A percentile compares a stretch with the other conserved stretches of the same genome.
Evolutionary conservation across 1,139 yeast genomes (phyloP).

Genomic region (Hemisphaericaspora xylanilytica): DNA sequence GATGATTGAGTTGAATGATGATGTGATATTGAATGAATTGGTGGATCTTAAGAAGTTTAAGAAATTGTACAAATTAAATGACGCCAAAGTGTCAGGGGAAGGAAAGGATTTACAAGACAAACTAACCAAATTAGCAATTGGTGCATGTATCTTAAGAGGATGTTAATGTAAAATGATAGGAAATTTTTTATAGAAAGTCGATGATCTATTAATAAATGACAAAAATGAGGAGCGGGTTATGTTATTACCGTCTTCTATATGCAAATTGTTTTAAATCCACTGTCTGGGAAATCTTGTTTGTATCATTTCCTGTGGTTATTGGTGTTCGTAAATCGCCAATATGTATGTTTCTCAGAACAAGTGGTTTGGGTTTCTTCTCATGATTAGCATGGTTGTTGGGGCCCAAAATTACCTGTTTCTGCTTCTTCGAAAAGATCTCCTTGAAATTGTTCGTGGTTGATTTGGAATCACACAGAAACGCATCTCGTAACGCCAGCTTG

Average conservation of each 20-base stretch:
- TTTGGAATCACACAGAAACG: conserved; percentile 8
- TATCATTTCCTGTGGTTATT: background rate
- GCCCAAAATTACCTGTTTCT: background rate
- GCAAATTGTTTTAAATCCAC: conserved; percentile 15
- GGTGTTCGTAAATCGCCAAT: background rate
- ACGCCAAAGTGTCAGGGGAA: conserved; percentile 20
- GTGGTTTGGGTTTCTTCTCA: background rate
- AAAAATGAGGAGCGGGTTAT: too few relatives aligned
- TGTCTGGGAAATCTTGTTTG: background rate
- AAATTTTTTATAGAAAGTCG: too few relatives aligned
- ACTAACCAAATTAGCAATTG: conserved; percentile 37
- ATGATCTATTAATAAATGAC: background rate
- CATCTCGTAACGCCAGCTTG: conserved; percentile 9
- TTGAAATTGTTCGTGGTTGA: background rate
- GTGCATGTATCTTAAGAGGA: conserved; percentile 41
- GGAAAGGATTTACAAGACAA: conserved; percentile 21
- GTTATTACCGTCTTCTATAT: conserved; percentile 9
- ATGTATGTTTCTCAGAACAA: conserved; percentile 3
- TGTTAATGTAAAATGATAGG: conserved; percentile 16
- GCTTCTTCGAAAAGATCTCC: background rate
- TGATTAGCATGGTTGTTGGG: background rate
- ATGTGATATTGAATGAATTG: conserved; percentile 17
- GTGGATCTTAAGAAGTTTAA: conserved; percentile 33
- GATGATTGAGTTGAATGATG: conserved; percentile 25
- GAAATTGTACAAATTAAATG: conserved; percentile 40